A percentile compares a stretch with the other conserved stretches of the same genome.
Conservation (phyloP, 805 yeast species). For the Candida maltosa region DNA sequence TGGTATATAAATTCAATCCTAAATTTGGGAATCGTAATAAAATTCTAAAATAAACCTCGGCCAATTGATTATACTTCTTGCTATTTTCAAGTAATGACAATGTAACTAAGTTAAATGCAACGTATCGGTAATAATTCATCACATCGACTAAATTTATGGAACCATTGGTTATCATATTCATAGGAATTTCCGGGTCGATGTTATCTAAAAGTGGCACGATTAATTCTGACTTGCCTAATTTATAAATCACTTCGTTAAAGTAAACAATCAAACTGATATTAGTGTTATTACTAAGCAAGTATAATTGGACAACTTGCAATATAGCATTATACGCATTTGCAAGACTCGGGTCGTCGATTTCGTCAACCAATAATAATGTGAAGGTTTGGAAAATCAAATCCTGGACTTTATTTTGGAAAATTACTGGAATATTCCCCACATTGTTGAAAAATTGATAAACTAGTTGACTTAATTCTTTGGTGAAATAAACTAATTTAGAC, state of each 20-base stretch:
- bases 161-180: slow-evolving; percentile 10
- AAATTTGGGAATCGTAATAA: slow-evolving; percentile 22
- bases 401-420: too few species aligned
- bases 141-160: slow-evolving; percentile 16
- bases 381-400: too few species aligned
- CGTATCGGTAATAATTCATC: slow-evolving; percentile 22
- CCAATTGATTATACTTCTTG: slow-evolving; percentile 12
- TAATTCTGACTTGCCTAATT: slow-evolving; percentile 15
- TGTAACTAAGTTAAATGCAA: slow-evolving; percentile 24
- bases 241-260: slow-evolving; percentile 15
- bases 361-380: too few species aligned
- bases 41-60: slow-evolving; percentile 22
- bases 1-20: slow-evolving; percentile 6
- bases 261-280: slow-evolving; percentile 12
- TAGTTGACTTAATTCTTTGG: too few species aligned
- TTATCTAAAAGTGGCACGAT: slow-evolving; percentile 11
- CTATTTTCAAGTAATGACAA: slow-evolving; percentile 13
- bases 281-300: too few species aligned
- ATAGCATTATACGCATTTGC: too few species aligned
- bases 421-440: too few species aligned
- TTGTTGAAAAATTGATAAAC: too few species aligned
- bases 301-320: too few species aligned
- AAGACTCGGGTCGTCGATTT: too few species aligned
- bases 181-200: slow-evolving; percentile 18
- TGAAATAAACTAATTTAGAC: too few species aligned